Base-by-base conservation (phyloP, 768 basidiomycete species). In the Amylocystis lapponica region DNA sequence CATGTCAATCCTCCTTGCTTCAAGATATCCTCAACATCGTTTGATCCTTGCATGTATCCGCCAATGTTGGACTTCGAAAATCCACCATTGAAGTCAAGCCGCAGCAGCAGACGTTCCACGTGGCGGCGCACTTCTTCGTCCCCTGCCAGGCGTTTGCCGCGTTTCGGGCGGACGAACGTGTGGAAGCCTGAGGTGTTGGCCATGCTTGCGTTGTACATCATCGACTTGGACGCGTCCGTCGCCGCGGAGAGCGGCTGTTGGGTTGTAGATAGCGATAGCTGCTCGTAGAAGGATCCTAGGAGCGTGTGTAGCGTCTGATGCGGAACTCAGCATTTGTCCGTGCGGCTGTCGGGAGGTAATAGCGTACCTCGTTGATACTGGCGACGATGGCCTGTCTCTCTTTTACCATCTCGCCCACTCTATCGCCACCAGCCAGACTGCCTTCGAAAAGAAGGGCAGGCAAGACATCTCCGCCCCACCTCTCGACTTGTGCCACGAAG, bases 381-480 rank as follows among this genome's bases (percentile, higher is more conserved):
- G 77, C 74, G 10, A 93, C 83, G 21, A 80, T 68, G 7, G 59
- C 60, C 62, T 76, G 74, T 33, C 91, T 73, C 51, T 88, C 84
- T 53, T 72, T 72, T 0, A 92, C 86, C 74, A 86, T 69, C 9
- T 69, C 69, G 12, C 90, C 90, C 5, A 88, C 78, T 51, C 72
- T 70, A 41, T 76, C 77, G 17, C 67, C 75, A 5, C 76, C 72
- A 22, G 69, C 70, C 38, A 90, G 55, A 56, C 84, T 88, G 12
- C 87, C 88, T 58, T 92, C 91, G 49, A 81, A 83, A 30, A 94
- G 62, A 35, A 94, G 68, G 0, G 83, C 87, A 11, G 92, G 92
- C 2, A 94, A 66, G 8, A 94, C 79, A 57, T 94, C 89, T 0
- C 91, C 91, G 11, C 89, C 90, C 92, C 92, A 96, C 40, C 91